A percentile compares a stretch with the other conserved stretches of the same genome.
Conservation (phyloP, 2,329 filamentous ascomycete genomes). For the Mycocentrospora acerina region DNA sequence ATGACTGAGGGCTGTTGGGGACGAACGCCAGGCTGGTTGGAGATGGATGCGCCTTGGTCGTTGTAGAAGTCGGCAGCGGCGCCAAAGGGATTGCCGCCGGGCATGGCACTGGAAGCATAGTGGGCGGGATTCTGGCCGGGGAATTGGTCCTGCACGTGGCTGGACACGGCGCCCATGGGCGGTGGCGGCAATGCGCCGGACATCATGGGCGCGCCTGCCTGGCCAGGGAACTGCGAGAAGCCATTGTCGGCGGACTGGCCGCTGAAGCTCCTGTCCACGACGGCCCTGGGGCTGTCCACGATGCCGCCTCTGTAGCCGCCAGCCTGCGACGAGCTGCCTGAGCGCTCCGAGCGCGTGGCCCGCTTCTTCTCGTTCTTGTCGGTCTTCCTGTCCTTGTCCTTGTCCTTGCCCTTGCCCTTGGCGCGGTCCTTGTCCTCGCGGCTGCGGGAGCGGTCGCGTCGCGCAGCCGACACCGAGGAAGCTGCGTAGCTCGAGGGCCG, state of each 20-base stretch:
- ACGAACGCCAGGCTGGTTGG: constrained; percentile 61
- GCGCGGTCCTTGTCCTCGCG: constrained; percentile 35
- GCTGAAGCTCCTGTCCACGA: constrained; percentile 28
- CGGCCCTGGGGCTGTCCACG: constrained; percentile 29
- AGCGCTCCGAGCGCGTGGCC: constrained; percentile 26
- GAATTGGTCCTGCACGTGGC: constrained; percentile 59
- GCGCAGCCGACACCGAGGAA: constrained; percentile 27
- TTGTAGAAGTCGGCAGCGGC: constrained; percentile 63
- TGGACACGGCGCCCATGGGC: constrained; percentile 35
- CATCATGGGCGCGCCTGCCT: constrained; percentile 34
- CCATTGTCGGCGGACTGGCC: constrained; percentile 32
- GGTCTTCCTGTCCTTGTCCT: constrained; percentile 15
- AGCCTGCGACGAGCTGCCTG: constrained; percentile 27
- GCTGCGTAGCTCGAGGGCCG: constrained; percentile 33
- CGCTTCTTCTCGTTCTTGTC: constrained; percentile 26
- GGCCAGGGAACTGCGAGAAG: constrained; percentile 40
- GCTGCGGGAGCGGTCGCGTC: constrained; percentile 33
- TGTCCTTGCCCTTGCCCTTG: constrained; percentile 26
- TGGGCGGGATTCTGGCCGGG: constrained; percentile 57
- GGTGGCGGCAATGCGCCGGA: constrained; percentile 36
- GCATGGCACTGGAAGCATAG: constrained; percentile 50
- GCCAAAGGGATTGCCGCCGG: constrained; percentile 48
- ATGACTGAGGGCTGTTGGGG: constrained; percentile 56
- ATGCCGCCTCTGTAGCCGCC: constrained; percentile 35
- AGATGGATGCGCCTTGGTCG: constrained; percentile 62